Base-by-base conservation (phyloP, 768 basidiomycete genomes). In the Artomyces pyxidatus region DNA sequence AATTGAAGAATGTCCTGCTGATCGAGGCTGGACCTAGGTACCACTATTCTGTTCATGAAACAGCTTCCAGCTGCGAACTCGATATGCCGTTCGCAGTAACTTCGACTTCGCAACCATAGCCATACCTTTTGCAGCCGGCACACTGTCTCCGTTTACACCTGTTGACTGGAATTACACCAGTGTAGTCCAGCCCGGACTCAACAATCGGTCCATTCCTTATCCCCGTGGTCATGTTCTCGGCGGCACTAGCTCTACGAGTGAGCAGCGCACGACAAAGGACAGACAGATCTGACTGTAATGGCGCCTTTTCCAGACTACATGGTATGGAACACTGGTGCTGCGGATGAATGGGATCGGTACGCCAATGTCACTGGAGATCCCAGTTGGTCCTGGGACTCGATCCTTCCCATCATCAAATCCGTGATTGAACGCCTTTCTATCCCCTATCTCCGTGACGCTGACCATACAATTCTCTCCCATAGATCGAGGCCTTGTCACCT, bases 401-500 rank as follows among this genome's bases (percentile, higher is more conserved):
- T 50, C 35, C 42, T 39, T 10, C 42, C 30, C 11, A 35, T 43
- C 23, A 30, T 50, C 37, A 37, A 11, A 37, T 45, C 44, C 43
- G 49, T 50, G 22, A 22, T 11, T 22, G 6, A 14, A 16, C 16
- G 12, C 17, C 22, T 17, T 11, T 23, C 22, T 9, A 7, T 2
- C 6, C 11, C 12, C 17, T 6, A 35, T 35, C 5, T 14, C 17
- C 12, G n/a, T 14, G 6, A 37, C n/a, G n/a, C 11, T 12, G 14
- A 6, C 16, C n/a, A 6, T 21, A 11, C 32, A 2, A 35, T n/a
- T 29, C 19, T 29, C 8, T 25, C 27, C 19, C 16, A 6, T n/a
- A 12, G 28, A 23, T 45, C 29, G 71, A 73, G 55, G 64, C 63
- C 44, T 60, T 66, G 23, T 61, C 64, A 3, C 52, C 63, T 11